A percentile compares a stretch with the other conserved stretches of the same genome.
Evolutionary conservation across 305 asterid species (phyloP).

Genomic region (Coffea humblotiana): DNA sequence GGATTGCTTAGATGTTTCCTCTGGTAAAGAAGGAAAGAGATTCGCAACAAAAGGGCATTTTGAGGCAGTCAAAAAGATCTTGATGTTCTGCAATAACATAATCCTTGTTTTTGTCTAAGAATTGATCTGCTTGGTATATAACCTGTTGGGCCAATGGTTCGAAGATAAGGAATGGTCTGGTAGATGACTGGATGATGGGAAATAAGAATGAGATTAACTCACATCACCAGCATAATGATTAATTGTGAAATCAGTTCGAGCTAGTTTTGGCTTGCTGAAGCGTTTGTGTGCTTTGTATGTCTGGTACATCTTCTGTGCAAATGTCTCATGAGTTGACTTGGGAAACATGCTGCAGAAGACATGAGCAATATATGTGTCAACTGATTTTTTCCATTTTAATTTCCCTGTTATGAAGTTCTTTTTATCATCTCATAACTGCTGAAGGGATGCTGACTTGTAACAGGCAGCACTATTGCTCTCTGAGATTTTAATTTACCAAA

Average conservation of each 20-base stretch:
- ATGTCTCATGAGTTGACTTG: slow-evolving; percentile 94
- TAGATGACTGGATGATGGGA: slow-evolving; percentile 17
- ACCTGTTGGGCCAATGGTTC: slow-evolving; percentile 56
- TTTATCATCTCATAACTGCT: not conserved
- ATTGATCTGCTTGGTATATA: slow-evolving; percentile 87
- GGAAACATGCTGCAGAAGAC: slow-evolving; percentile 91
- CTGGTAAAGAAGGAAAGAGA: slow-evolving; percentile 76
- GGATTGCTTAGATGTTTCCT: slow-evolving; percentile 85
- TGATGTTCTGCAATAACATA: slow-evolving; percentile 95
- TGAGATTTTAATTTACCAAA: slow-evolving; percentile 10
- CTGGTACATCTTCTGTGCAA: slow-evolving; percentile 97
- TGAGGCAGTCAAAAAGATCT: slow-evolving; percentile 78
- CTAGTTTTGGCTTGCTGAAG: slow-evolving; percentile 95
- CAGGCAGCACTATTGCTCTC: slow-evolving; percentile 15
- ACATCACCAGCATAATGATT: slow-evolving; percentile 99
- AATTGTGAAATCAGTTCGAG: slow-evolving; percentile 85
- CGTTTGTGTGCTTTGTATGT: slow-evolving; percentile 86
- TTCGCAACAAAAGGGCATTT: slow-evolving; percentile 70
- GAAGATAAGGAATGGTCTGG: slow-evolving; percentile 23
- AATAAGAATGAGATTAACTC: slow-evolving; percentile 27
- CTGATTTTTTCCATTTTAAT: not conserved
- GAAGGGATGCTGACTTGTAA: not conserved
- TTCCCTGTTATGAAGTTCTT: not conserved
- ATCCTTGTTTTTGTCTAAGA: slow-evolving; percentile 96
- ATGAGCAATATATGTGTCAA: slow-evolving; percentile 21